Percentiles rank a stretch among this genome's conserved stretches.
phyloP scores from a whole-genome alignment of 148 eudicot genomes.

The Silene latifolia region DNA sequence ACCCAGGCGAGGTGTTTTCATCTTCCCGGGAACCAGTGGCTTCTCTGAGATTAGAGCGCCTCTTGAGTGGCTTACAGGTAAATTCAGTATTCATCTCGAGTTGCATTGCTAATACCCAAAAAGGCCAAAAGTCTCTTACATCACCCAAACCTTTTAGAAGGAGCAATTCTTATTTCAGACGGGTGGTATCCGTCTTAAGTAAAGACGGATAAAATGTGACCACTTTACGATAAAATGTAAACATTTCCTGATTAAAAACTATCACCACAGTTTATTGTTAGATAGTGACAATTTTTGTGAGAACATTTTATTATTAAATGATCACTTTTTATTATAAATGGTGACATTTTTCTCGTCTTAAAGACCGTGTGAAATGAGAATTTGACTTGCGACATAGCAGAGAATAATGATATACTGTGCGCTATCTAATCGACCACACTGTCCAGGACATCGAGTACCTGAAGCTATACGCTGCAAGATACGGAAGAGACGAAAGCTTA shows the following conservation, averaged over 20 bases:
- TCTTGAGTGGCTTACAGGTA: conserved; percentile 97
- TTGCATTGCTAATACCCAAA: not conserved
- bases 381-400: no score
- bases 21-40: conserved; percentile 88
- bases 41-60: conserved; percentile 86
- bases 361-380: no score
- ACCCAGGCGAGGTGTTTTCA: conserved; percentile 95
- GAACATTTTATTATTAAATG: no score
- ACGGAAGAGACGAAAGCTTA: conserved; percentile 77
- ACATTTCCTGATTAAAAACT: no score
- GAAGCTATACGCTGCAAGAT: conserved; percentile 77
- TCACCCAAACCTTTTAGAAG: not conserved
- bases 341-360: no score
- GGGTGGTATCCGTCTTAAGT: no score
- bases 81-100: not conserved
- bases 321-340: no score
- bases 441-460: conserved; percentile 87
- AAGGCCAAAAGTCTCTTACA: not conserved
- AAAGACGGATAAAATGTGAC: no score
- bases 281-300: no score
- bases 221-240: no score
- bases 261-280: no score
- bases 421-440: conserved; percentile 1
- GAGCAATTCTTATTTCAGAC: no score
- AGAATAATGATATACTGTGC: not conserved